Evolutionary conservation across 192 early-diverging fungal species (phyloP).

Genomic region (Dissophora ornata): DNA sequence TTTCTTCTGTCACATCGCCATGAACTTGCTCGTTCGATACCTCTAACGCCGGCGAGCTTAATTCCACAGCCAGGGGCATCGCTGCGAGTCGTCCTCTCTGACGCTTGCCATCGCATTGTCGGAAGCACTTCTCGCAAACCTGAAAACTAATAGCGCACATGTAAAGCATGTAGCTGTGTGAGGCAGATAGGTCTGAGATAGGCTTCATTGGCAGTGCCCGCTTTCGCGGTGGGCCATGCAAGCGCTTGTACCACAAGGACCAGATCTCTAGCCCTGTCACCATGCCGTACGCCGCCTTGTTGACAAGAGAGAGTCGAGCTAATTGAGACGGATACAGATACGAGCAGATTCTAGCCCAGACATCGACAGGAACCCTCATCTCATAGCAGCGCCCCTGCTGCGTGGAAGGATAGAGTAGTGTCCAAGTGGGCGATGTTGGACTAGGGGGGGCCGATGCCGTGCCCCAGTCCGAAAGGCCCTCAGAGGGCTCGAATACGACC

Average conservation of each 20-base stretch:
- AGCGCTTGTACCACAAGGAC: neutral
- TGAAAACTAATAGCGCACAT: constrained; percentile 5
- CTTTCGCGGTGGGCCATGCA: neutral
- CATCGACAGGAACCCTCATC: neutral
- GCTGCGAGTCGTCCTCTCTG: neutral
- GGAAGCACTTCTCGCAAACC: constrained; percentile 12
- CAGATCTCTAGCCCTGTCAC: neutral
- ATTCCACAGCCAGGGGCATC: constrained; percentile 14
- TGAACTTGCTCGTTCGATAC: neutral
- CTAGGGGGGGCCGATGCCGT: neutral
- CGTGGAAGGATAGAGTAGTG: neutral
- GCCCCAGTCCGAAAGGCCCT: neutral
- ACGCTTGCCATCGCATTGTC: neutral
- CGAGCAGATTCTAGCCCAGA: constrained; percentile 10
- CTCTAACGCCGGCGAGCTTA: neutral
- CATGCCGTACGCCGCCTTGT: neutral
- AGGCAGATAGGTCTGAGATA: neutral
- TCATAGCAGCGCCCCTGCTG: no score
- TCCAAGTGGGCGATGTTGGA: neutral
- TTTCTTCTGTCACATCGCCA: neutral
- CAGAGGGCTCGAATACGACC: neutral
- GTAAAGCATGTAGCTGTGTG: constrained; percentile 13
- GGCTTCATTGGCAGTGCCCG: neutral
- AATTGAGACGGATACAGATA: constrained; percentile 19
- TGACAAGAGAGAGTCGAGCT: constrained; percentile 2